These are phyloP conservation scores for Dactylellina sp. DNA, from an alignment of 2,329 filamentous ascomycete genomes.

Conservation along the genomic window DNA sequence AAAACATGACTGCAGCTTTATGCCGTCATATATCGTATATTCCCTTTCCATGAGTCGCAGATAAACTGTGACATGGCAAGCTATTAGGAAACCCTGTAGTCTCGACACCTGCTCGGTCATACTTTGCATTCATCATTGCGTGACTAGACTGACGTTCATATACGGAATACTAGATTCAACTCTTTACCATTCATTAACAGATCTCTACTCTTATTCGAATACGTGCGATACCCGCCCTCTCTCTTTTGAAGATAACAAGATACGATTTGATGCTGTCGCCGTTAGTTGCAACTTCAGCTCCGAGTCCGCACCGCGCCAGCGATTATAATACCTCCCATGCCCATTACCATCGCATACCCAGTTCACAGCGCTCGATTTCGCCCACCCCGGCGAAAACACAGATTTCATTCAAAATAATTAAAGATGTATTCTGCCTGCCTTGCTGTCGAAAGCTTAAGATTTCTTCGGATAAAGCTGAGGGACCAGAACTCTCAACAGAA, in stretches of 20 bases:
- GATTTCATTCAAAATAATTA: constrained; percentile 25
- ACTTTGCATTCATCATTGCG: no score
- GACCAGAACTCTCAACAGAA: not conserved
- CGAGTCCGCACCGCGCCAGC: not conserved
- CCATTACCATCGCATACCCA: constrained; percentile 34
- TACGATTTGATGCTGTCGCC: constrained; percentile 19
- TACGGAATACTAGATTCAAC: no score
- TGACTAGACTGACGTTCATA: no score
- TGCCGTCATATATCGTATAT: not conserved
- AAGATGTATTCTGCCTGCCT: constrained; percentile 33
- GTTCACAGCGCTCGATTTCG: constrained; percentile 39
- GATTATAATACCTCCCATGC: constrained; percentile 15
- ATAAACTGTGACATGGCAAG: no score
- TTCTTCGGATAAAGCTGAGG: not conserved
- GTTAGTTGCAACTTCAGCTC: not conserved
- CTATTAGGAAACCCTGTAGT: no score
- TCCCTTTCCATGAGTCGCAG: no score
- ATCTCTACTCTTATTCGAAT: no score
- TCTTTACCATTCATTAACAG: no score
- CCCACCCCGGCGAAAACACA: constrained; percentile 30
- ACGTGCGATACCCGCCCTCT: no score
- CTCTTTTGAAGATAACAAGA: no score
- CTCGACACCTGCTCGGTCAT: no score
- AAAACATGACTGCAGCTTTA: not conserved
- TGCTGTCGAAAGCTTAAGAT: constrained; percentile 8